Base-by-base conservation (phyloP, 345 rosid genomes). In the Aquilaria sinensis region DNA sequence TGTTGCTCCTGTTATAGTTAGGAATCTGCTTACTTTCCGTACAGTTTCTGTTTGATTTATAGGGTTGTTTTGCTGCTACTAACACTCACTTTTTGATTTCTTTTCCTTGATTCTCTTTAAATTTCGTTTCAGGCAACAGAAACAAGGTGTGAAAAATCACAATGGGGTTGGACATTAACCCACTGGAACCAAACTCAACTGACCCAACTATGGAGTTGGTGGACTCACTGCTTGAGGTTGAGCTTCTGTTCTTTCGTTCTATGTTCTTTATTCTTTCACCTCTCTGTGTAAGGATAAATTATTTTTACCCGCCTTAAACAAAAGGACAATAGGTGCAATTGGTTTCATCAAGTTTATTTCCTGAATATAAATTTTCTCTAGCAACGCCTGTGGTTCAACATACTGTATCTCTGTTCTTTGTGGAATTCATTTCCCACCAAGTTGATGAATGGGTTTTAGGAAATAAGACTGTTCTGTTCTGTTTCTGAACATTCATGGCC, bases 221-320 rank as follows among this genome's bases (percentile, higher is more conserved):
- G 14, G 90, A 88, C 16, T 80, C 82, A 45, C 76, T 91, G 75
- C 83, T 86, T 5, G 90, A 85, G 74, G 96, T 91, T 59, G 4
- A 43, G 51, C 53, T 51, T 9, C 63, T 60, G 34, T 41, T 57
- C 47, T 53, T 37, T 57, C 62, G 49, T 31, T 14, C 8, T 50
- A 16, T 52, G 46, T 4, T 55, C 31, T 63, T n/a, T 49, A 64
- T 41, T 16, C 37, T 45, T 48, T 47, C 8, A 14, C 41, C 16
- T 37, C 31, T n/a, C 30, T 33, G 31, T 52, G 49, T 12, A 52
- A 29, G 14, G 23, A 23, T 6, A 4, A 5, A 1, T 61, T 52
- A 23, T 2, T 16, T 15, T 62, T 51, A 0, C 23, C n/a, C 32
- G 9, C 29, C 31, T 46, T 37, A 2, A 9, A 23, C 1, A 4